Evolutionary conservation across 2,329 filamentous ascomycete species (phyloP).

Genomic region (Xenoacremonium recifei): DNA sequence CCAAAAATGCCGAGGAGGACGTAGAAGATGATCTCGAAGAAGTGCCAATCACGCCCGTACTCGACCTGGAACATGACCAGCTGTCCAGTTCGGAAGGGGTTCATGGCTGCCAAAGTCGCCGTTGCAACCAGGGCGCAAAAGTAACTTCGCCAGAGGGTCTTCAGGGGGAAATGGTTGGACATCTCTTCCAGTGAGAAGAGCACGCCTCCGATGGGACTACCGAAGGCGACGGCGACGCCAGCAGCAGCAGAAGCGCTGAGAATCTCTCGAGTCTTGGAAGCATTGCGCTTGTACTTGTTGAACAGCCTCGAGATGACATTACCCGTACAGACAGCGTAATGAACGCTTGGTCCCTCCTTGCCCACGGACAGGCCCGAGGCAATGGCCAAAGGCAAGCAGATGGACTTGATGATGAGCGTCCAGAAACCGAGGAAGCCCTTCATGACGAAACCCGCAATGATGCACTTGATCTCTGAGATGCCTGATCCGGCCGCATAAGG

Average conservation of each 20-base stretch:
- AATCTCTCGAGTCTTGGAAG: constrained; percentile 92
- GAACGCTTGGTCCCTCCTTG: constrained; percentile 97
- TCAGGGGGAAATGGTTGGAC: constrained; percentile 92
- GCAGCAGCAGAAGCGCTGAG: constrained; percentile 92
- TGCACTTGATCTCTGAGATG: constrained; percentile 99
- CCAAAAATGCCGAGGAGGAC: constrained; percentile 89
- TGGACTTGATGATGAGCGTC: constrained; percentile 91
- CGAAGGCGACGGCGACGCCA: constrained; percentile 94
- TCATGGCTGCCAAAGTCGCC: constrained; percentile 90
- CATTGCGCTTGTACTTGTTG: constrained; percentile 86
- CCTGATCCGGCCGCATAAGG: constrained; percentile 96
- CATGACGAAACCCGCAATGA: constrained; percentile 98
- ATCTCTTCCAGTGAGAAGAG: constrained; percentile 98
- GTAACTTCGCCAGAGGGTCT: constrained; percentile 97
- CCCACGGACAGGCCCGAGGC: constrained; percentile 92
- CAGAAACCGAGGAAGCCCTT: constrained; percentile 92
- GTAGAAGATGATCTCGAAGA: constrained; percentile 94
- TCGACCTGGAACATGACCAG: constrained; percentile 98
- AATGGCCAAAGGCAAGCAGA: constrained; percentile 87
- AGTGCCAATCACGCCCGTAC: constrained; percentile 96
- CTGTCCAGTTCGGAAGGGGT: constrained; percentile 94
- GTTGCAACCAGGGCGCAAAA: constrained; percentile 96
- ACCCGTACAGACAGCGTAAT: constrained; percentile 96
- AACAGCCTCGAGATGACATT: constrained; percentile 95
- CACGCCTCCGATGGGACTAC: constrained; percentile 94